Base-by-base conservation (phyloP, 2,329 filamentous ascomycete species). In the Aureobasidium sp. region DNA sequence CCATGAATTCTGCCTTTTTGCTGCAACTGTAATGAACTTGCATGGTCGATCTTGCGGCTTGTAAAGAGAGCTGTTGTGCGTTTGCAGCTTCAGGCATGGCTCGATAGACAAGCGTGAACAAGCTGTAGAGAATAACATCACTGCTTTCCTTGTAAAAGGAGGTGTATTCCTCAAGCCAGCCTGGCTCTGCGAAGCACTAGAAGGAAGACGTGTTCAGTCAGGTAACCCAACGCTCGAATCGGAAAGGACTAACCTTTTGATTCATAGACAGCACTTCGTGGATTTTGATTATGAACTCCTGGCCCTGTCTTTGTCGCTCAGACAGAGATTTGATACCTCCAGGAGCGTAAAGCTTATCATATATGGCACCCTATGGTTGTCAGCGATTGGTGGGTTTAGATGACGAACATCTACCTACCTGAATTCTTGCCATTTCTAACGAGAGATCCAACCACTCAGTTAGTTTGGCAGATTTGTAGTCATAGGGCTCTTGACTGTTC, bases 241-340 rank as follows among this genome's bases (percentile, higher is more conserved):
- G 24, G 29, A 36, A 34, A 5, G 15, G 15, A 48, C 53, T 26
- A 6, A 57, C 53, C 27, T 48, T 47, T 15, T 37, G 26, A 13
- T 59, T 59, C 32, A 59, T 29, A 2, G 46, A 24, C 43, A 59
- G 13, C 3, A 59, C 27, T 9, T 59, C 43, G 24, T 59, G 41
- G 9, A 59, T 48, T 8, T 39, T 37, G 20, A 37, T 39, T 7
- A 59, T 34, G 1, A 59, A 34, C 10, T 59, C 55, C 20, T 59
- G 55, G 9, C 55, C 55, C 17, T 48, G 29, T 12, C 6, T n/a
- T n/a, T 59, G 55, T 24, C 55, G 43, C 15, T 59, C 55, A 5
- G 43, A 37, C 7, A 48, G 24, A 48, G 3, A 5, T 8, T 39
- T 59, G 13, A 39, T 59, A 32, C 55, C 37, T 15, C 78, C 46